Percentiles rank a stretch among this genome's conserved stretches.
phyloP scores from a whole-genome alignment of 768 basidiomycete genomes.

The Pulveroboletus sp. region DNA sequence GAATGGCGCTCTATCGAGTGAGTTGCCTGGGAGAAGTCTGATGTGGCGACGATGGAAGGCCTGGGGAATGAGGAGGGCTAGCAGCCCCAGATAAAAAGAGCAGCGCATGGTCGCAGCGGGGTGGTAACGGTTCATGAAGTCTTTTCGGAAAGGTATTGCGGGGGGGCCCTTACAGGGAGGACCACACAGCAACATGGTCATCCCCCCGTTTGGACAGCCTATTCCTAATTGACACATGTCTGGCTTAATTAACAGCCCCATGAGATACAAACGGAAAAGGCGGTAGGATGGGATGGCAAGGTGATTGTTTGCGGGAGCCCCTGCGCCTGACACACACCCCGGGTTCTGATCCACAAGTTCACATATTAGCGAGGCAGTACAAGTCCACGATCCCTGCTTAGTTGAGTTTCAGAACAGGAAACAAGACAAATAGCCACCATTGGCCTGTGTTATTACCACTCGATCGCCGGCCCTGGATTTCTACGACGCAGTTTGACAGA shows the following conservation, averaged over 20 bases:
- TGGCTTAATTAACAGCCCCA: constrained; percentile 30
- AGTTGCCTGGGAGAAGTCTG: constrained; percentile 1
- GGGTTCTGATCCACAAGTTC: constrained; percentile 17
- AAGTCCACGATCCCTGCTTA: constrained; percentile 15
- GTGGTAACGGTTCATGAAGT: constrained; percentile 27
- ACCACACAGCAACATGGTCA: constrained; percentile 22
- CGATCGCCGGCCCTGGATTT: constrained; percentile 7
- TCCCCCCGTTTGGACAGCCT: constrained; percentile 27
- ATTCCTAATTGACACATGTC: constrained; percentile 28
- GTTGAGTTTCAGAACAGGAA: constrained; percentile 11
- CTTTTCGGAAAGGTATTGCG: constrained; percentile 9
- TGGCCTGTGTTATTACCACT: constrained; percentile 29
- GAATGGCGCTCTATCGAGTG: constrained; percentile 1
- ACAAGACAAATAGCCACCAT: constrained; percentile 11
- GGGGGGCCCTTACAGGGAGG: constrained; percentile 17
- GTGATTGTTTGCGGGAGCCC: constrained; percentile 16
- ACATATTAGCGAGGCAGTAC: constrained; percentile 27
- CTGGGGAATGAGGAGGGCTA: constrained; percentile 5
- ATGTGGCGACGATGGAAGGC: constrained; percentile 4
- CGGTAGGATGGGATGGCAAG: constrained; percentile 22
- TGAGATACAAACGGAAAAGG: constrained; percentile 27
- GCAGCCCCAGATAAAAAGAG: constrained; percentile 28
- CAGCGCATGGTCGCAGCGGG: constrained; percentile 23
- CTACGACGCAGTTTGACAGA: constrained; percentile 7
- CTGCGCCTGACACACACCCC: constrained; percentile 23